phyloP scores from a whole-genome alignment of 192 early-diverging fungal species.

The Coemansia furcata region DNA sequence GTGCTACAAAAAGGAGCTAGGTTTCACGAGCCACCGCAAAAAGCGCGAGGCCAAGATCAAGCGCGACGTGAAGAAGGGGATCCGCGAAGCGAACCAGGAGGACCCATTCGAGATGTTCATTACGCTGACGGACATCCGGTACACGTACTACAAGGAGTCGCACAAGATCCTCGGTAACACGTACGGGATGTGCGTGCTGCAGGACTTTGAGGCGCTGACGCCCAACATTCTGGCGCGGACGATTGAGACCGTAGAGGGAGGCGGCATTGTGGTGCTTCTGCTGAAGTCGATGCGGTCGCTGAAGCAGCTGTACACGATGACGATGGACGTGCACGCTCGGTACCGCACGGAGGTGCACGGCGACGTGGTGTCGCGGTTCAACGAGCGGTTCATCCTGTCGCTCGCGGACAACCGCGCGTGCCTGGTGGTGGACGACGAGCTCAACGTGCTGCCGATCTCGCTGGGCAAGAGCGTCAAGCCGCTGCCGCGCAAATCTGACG shows the following conservation, averaged over 20 bases:
- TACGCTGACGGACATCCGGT: slow-evolving; percentile 91
- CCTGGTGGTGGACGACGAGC: slow-evolving; percentile 95
- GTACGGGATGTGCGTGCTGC: slow-evolving; percentile 97
- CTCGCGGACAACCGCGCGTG: slow-evolving; percentile 84
- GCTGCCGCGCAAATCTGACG: too few relatives aligned
- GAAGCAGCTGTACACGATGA: slow-evolving; percentile 96
- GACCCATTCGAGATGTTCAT: slow-evolving; percentile 99
- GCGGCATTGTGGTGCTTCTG: slow-evolving; percentile 90
- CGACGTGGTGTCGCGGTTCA: slow-evolving; percentile 93
- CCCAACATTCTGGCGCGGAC: slow-evolving; percentile 96
- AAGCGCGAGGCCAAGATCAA: slow-evolving; percentile 97
- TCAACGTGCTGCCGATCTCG: slow-evolving; percentile 95
- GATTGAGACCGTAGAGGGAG: slow-evolving; percentile 98
- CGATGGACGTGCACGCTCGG: slow-evolving; percentile 97
- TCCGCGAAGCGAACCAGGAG: slow-evolving; percentile 86
- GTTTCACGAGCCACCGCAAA: slow-evolving; percentile 93
- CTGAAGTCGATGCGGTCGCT: slow-evolving; percentile 94
- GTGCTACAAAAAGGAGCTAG: slow-evolving; percentile 99
- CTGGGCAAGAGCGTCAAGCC: slow-evolving; percentile 89
- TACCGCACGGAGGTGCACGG: slow-evolving; percentile 93
- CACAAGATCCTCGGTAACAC: slow-evolving; percentile 98
- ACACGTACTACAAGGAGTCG: slow-evolving; percentile 99
- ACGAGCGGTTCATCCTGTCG: slow-evolving; percentile 96
- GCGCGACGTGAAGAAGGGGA: slow-evolving; percentile 87
- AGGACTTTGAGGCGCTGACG: slow-evolving; percentile 98